These are phyloP conservation scores for Septoria petroselini DNA, from an alignment of 2,329 filamentous ascomycete genomes.

Conservation along the genomic window DNA sequence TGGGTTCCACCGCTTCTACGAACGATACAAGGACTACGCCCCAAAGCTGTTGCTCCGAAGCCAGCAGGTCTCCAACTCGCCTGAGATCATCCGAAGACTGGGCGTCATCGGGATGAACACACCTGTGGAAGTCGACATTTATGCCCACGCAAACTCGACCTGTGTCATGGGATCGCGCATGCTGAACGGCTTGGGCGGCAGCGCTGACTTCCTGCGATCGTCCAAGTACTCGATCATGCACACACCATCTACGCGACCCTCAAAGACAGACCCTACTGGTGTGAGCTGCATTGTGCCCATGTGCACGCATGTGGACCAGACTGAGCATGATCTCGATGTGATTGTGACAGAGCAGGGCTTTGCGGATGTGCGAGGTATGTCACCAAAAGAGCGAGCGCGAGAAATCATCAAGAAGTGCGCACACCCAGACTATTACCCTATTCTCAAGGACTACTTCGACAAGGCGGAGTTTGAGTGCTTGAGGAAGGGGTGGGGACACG, in stretches of 20 bases:
- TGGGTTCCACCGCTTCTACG: slow-evolving; percentile 87
- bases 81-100: slow-evolving; percentile 82
- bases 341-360: slow-evolving; percentile 75
- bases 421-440: slow-evolving; percentile 79
- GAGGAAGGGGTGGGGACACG: slow-evolving; percentile 82
- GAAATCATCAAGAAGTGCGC: slow-evolving; percentile 86
- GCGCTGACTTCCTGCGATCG: slow-evolving; percentile 74
- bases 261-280: slow-evolving; percentile 77
- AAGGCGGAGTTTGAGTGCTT: slow-evolving; percentile 84
- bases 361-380: slow-evolving; percentile 78
- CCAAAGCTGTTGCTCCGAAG: slow-evolving; percentile 79
- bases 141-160: slow-evolving; percentile 87
- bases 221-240: slow-evolving; percentile 92
- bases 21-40: slow-evolving; percentile 75
- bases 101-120: slow-evolving; percentile 95
- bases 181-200: slow-evolving; percentile 80
- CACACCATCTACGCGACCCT: slow-evolving; percentile 75
- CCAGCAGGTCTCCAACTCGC: slow-evolving; percentile 85
- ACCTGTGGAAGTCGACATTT: slow-evolving; percentile 89
- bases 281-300: slow-evolving; percentile 89
- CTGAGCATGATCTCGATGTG: slow-evolving; percentile 88
- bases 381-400: slow-evolving; percentile 73
- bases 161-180: slow-evolving; percentile 86
- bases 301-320: slow-evolving; percentile 90
- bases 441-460: slow-evolving; percentile 77